These are phyloP conservation scores for Metarhizium brunneum DNA, from an alignment of 2,329 filamentous ascomycete genomes.

Conservation along the genomic window DNA sequence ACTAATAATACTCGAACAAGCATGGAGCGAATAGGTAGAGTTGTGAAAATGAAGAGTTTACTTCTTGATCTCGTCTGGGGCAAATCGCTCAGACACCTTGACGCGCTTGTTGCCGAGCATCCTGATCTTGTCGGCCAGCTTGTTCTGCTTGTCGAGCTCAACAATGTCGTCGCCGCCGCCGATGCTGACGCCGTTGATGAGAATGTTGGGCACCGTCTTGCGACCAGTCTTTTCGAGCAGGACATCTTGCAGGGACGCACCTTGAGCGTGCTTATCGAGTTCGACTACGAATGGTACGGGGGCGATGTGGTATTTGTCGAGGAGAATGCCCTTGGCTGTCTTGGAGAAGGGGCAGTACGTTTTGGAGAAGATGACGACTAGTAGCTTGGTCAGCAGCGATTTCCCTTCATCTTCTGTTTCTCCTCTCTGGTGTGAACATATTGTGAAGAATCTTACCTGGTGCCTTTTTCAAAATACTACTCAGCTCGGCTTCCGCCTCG, in stretches of 20 bases:
- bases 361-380: slow-evolving; percentile 95
- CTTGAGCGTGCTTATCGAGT: slow-evolving; percentile 73
- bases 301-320: slow-evolving; percentile 74
- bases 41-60: slow-evolving; percentile 1
- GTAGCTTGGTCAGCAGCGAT: background rate
- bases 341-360: slow-evolving; percentile 82
- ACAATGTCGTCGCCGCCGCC: slow-evolving; percentile 84
- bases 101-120: slow-evolving; percentile 62
- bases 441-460: slow-evolving; percentile 53
- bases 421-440: background rate
- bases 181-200: slow-evolving; percentile 81
- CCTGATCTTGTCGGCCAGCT: slow-evolving; percentile 62
- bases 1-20: background rate
- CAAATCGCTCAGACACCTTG: slow-evolving; percentile 38
- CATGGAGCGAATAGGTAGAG: background rate
- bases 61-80: slow-evolving; percentile 7
- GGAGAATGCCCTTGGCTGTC: slow-evolving; percentile 74
- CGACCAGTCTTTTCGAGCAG: slow-evolving; percentile 68
- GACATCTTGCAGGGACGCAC: slow-evolving; percentile 59
- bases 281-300: slow-evolving; percentile 84
- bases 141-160: slow-evolving; percentile 56
- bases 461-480: slow-evolving; percentile 71
- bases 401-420: too few relatives aligned
- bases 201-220: slow-evolving; percentile 81
- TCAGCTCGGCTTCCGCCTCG: slow-evolving; percentile 61